Evolutionary conservation across 495 filamentous ascomycete genomes (phyloP), one percentile per base, ranked within the genome.

Genomic region (Durotheca rogersii): DNA sequence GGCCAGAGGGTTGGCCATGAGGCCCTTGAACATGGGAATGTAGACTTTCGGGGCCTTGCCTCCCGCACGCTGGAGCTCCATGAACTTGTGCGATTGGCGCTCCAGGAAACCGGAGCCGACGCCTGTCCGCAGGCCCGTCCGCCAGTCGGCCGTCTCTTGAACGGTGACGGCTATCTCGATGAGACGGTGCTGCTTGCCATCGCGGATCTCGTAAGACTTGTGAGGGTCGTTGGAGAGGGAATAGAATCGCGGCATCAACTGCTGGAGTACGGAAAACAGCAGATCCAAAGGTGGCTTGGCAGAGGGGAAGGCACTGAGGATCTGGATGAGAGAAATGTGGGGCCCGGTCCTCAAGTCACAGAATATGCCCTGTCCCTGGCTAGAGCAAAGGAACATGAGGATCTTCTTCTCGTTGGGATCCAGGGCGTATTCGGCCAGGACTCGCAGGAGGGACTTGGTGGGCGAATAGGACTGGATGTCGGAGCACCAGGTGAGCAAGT

Each of bases 1-100:
- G 12, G 91, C 91, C 4, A 98, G 77, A 0, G 93, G 93, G 67
- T 98, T 98, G 36, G 90, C 83, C 93, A 98, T 98, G n/a, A 98
- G 76, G 2, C 93, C 93, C 58, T 94, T 89, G 79, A 98, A 98
- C 87, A 98, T 95, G 44, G 94, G 94, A 16, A 96, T 71, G 41
- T 88, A 80, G 25, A 96, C 56, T 46, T 87, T 78, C 2, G 75
- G 49, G 67, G 77, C 67, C 18, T 73, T 72, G 17, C 77, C 69
- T 31, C 84, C 85, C 5, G 69, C 62, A 15, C 74, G 65, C 51
- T 87, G 79, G 4, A 83, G 82, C 10, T 80, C 75, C 58, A 90
- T 77, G 56, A 87, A 83, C 47, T 74, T 72, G 9, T 75, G 76
- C 0, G 93, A 91, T 40, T 90, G 77, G 4, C 85, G 80, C 66